Evolutionary conservation across 1,284 basidiomycete genomes (phyloP), one percentile per base, ranked within the genome.

Genomic region (Cutaneotrichosporon sp.): DNA sequence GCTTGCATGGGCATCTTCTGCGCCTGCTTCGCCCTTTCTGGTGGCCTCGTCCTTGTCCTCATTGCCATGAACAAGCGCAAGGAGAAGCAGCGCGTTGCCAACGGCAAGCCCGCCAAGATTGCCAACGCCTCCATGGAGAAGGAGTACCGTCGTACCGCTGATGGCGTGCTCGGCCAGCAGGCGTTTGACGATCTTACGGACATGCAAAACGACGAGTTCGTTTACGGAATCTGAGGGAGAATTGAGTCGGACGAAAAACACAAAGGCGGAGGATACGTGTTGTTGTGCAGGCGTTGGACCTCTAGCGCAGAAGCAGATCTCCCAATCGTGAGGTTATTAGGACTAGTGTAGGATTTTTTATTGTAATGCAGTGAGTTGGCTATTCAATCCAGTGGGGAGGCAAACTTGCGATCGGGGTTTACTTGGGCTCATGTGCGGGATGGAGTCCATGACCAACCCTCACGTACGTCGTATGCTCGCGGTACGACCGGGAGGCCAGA

Each of bases 101-200:
- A 75, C 53, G 79, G 79, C 36, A 76, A 77, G 66, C 76, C 78
- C 0, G 73, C 73, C 62, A 75, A 76, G 70, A 64, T 79, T 18
- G 47, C 63, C 52, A 76, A 79, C 62, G 50, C 62, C 7, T 78
- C 76, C 5, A 76, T 77, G 73, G 67, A 69, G 56, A 63, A 56
- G 56, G 32, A 50, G 34, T 66, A 64, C 63, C 49, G 51, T 22
- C 56, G 60, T 31, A 52, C 52, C 16, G 61, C 60, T 22, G 70
- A 72, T 55, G 70, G 69, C 11, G 65, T 55, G 30, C 47, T 62
- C 36, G 61, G 61, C 13, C 56, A 50, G 67, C 65, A 74, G 61
- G 72, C 71, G 5, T 72, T 73, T 51, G 58, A 68, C 56, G 76
- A 78, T 65, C 50, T 74, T 32, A 76, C 76, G 0, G 78, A 80